Conservation (phyloP, 73 alveolate species). For the Paramecium octaurelia region DNA sequence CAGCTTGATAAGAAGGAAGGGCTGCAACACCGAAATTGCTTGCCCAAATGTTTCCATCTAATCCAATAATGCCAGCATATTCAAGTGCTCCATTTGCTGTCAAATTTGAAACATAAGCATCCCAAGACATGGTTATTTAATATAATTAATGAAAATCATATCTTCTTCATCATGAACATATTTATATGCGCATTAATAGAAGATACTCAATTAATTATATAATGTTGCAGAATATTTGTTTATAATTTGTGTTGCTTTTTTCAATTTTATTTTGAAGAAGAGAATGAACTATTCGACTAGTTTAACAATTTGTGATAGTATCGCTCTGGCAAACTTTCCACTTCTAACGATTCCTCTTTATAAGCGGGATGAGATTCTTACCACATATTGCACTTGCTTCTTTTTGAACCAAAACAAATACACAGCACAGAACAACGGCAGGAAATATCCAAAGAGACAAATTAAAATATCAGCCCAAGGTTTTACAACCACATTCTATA, state of each 20-base stretch:
- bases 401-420: not conserved
- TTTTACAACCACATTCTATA: not conserved
- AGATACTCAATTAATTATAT: not conserved
- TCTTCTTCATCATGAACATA: not conserved
- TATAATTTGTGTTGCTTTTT: not conserved
- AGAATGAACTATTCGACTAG: not conserved
- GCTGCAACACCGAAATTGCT: not conserved
- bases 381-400: not conserved
- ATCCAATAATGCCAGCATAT: conserved; percentile 40
- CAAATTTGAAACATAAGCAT: conserved; percentile 29
- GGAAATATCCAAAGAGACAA: not conserved
- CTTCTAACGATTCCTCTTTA: not conserved
- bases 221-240: not conserved
- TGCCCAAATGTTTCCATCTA: conserved; percentile 48
- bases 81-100: conserved; percentile 3
- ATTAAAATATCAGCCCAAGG: not conserved
- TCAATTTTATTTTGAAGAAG: conserved; percentile 60
- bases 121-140: conserved; percentile 40
- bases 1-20: not conserved
- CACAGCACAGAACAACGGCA: not conserved
- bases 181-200: not conserved
- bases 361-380: not conserved
- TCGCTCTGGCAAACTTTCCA: not conserved
- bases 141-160: not conserved
- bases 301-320: not conserved